Evolutionary conservation across 2,329 filamentous ascomycete species (phyloP), one percentile per base, ranked within the genome.

Genomic region (Exophiala phaeomuriformis): DNA sequence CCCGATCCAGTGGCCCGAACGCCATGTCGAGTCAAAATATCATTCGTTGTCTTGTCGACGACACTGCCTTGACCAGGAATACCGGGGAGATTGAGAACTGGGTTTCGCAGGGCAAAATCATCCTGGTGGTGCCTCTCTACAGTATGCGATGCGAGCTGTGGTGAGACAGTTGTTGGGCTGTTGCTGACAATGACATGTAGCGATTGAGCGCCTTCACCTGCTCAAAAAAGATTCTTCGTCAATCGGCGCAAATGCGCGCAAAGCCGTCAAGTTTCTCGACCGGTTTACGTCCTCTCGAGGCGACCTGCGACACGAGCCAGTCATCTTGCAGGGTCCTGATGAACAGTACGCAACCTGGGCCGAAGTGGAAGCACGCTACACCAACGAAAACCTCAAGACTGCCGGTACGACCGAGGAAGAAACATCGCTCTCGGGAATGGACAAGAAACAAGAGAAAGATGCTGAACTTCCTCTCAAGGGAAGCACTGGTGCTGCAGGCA

Each of bases 1-100:
- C 43, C 48, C 44, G 36, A 54, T 37, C 27, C 46, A 27, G 39
- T 28, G 43, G 39, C n/a, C 33, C 46, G 19, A 45, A 37, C 8
- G 33, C 46, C 46, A 57, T 59, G 60, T 49, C 60, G 9, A 52
- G 52, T 43, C 69, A 69, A 61, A 75, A 74, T 63, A 68, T 72
- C 60, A 74, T 77, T 60, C 72, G 75, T 64, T 77, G 75, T 67
- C 73, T 77, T 57, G 73, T 76, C 58, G 76, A 78, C 63, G 75
- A 77, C 60, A 77, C 75, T 47, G 74, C 74, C 45, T 64, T 78
- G 52, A 75, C 73, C 44, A 73, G 74, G 48, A 77, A 75, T 56
- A 75, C 78, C 58, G 73, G 72, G 52, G 75, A 77, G 63, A 74
- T 78, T 56, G 77, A 77, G 65, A 70, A 70, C 64, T 77, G 75